Base-by-base conservation (phyloP, 108 stramenopile species). In the Fistulifera pelliculosa region DNA sequence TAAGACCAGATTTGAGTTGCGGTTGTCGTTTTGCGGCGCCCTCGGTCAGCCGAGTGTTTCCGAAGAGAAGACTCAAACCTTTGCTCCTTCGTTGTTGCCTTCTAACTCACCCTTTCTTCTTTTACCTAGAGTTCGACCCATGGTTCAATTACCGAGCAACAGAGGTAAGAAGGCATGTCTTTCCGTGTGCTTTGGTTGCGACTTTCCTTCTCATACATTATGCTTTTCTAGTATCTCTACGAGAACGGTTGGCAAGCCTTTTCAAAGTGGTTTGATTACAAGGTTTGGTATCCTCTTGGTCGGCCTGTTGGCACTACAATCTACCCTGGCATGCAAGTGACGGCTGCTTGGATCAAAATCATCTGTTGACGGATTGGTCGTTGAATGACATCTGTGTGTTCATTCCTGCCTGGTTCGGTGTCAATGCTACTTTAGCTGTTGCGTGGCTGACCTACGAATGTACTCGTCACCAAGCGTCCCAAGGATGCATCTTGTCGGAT, bases 301-400 rank as follows among this genome's bases (percentile, higher is more conserved):
- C 69, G 95, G 12, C 95, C 95, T 19, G 95, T 99, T 16, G 98
- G 98, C 26, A 96, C 94, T 3, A 99, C 98, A 42, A 98, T 98
- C 65, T 99, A 97, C 73, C 98, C 98, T 22, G 98, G 98, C 2
- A 87, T 99, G 80, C 96, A 97, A 69, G 65, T 94, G 27, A 96
- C 94, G 10, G 82, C 94, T 57, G 94, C 94, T 16, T 73, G 68
- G 57, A 85, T 99, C 47, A 85, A 82, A 67, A 72, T 56, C 69
- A 63, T 23, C 60, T 85, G 54, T 41, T 85, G 17, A 76, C 75
- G 6, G 49, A 73, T 56, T 82, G 81, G 84, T 76, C 70, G 60
- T 67, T 95, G 68, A 95, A 95, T 59, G 94, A 95, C 66, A 89
- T 92, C 47, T 96, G 95, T 62, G 91, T 87, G 58, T 81, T 78